A percentile compares a stretch with the other conserved stretches of the same genome.
Evolutionary conservation across 192 early-diverging fungal genomes (phyloP).

Genomic region (Chytriomyces sp.): DNA sequence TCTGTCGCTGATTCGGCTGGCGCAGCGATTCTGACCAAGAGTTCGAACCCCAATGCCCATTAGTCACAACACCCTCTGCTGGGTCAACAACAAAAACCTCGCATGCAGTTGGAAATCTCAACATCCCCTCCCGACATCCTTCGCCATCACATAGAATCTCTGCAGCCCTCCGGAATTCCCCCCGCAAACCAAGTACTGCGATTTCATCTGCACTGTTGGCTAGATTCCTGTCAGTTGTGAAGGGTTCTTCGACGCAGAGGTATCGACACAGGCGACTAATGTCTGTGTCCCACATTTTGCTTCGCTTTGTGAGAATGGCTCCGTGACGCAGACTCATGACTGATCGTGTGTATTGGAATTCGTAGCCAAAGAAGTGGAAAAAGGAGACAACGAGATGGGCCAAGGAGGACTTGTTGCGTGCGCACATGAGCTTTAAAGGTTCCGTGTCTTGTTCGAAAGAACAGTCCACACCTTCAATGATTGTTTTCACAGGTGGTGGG

Average conservation of each 20-base stretch:
- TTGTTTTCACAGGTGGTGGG: constrained; percentile 16
- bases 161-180: constrained; percentile 82
- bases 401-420: constrained; percentile 73
- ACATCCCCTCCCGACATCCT: too few species aligned
- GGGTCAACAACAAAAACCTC: too few species aligned
- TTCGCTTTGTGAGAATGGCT: constrained; percentile 73
- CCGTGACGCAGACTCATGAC: constrained; percentile 86
- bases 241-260: constrained; percentile 93
- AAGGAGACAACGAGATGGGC: constrained; percentile 84
- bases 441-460: constrained; percentile 78
- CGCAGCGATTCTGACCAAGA: too few species aligned
- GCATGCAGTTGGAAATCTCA: too few species aligned
- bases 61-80: too few species aligned
- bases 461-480: constrained; percentile 68
- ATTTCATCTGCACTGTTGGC: constrained; percentile 86
- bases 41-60: too few species aligned
- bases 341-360: constrained; percentile 80
- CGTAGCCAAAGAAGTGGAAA: constrained; percentile 75
- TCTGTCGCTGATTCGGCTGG: too few species aligned
- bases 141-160: not conserved
- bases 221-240: constrained; percentile 85
- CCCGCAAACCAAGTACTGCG: constrained; percentile 75
- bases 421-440: constrained; percentile 64
- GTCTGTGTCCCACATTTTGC: constrained; percentile 85
- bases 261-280: constrained; percentile 66